Conservation (phyloP, 2,329 filamentous ascomycete genomes). For the Bipolaris oryzae region DNA sequence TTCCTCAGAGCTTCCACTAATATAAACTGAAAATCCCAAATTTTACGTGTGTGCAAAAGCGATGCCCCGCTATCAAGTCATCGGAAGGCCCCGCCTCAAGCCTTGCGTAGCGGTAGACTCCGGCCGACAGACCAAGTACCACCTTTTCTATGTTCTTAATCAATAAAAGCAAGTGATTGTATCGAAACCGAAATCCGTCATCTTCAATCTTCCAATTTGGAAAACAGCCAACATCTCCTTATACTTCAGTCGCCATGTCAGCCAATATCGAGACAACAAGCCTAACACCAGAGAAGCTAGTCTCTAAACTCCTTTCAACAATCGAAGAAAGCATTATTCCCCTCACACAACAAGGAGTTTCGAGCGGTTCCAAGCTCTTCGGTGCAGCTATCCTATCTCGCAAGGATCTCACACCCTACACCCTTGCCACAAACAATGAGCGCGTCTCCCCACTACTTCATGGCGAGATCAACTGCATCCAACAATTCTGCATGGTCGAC, state of each 20-base stretch:
- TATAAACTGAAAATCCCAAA: no score
- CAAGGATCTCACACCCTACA: slow-evolving; percentile 51
- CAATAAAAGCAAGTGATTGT: neutral
- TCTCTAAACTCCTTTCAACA: slow-evolving; percentile 14
- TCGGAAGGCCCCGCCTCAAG: slow-evolving; percentile 9
- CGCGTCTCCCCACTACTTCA: slow-evolving; percentile 61
- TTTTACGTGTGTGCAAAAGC: neutral
- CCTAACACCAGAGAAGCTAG: neutral
- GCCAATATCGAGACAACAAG: neutral
- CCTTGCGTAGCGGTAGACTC: slow-evolving; percentile 5
- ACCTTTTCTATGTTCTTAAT: neutral
- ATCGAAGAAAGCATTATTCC: slow-evolving; percentile 58
- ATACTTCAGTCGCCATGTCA: slow-evolving; percentile 7
- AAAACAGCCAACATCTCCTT: neutral
- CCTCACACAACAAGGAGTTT: slow-evolving; percentile 57
- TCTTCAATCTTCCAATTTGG: neutral
- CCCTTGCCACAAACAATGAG: slow-evolving; percentile 64
- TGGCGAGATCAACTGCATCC: slow-evolving; percentile 67
- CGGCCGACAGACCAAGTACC: neutral
- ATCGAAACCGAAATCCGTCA: neutral
- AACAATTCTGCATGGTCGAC: slow-evolving; percentile 58
- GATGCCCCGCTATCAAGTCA: slow-evolving; percentile 1
- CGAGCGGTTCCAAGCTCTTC: slow-evolving; percentile 62
- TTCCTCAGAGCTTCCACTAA: no score
- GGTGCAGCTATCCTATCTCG: slow-evolving; percentile 61